Evolutionary conservation across 2,329 filamentous ascomycete genomes (phyloP).

Genomic region (Cladosporium sp.): DNA sequence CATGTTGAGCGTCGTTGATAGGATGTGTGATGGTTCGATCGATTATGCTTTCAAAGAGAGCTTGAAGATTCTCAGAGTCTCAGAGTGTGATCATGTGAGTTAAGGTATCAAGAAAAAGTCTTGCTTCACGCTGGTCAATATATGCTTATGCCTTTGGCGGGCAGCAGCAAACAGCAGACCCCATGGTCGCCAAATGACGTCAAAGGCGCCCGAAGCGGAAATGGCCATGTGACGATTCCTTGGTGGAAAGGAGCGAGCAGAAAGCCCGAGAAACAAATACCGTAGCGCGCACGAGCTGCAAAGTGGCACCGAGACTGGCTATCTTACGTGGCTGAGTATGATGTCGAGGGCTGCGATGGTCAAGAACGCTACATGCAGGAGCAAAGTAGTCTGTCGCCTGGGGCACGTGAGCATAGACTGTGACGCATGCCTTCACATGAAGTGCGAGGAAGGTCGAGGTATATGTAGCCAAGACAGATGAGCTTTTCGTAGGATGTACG

Average conservation of each 20-base stretch:
- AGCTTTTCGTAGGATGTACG: no score
- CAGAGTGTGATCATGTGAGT: not conserved
- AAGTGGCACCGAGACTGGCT: not conserved
- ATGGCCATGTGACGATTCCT: not conserved
- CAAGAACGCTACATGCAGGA: no score
- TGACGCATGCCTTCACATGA: no score
- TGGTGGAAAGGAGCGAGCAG: not conserved
- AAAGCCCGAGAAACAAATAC: not conserved
- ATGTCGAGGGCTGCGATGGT: no score
- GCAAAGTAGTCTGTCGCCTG: no score
- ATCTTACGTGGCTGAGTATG: not conserved
- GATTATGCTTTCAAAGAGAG: not conserved
- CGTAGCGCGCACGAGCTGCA: not conserved
- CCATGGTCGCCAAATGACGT: not conserved
- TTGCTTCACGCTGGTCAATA: not conserved
- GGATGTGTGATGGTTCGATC: not conserved
- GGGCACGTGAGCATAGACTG: no score
- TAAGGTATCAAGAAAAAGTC: not conserved
- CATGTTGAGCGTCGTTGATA: conserved; percentile 36
- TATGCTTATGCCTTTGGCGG: not conserved
- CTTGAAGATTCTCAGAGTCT: not conserved
- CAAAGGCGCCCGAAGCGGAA: not conserved
- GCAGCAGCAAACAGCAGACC: not conserved
- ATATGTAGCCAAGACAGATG: no score
- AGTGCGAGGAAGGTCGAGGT: no score